Evolutionary conservation across 106 monocot species (phyloP), one percentile per base, ranked within the genome.

Genomic region (Allium fistulosum): DNA sequence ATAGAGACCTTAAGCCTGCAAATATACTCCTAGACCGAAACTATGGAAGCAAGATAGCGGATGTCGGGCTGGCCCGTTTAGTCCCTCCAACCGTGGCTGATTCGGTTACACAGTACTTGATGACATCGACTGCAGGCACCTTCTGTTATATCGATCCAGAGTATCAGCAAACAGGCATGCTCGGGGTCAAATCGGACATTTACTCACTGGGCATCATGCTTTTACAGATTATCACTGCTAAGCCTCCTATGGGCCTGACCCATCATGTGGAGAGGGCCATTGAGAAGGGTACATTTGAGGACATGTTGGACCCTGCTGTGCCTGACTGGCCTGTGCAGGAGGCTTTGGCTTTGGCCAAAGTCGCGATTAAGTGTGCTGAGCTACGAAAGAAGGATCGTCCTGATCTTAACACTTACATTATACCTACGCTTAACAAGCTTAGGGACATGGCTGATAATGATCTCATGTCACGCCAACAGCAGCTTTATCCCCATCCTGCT

Each of bases 71-170:
- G 1, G 85, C 85, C 8, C 85, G 85, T 27, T 71, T 89, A 8
- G 74, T 89, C 15, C 88, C 88, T 16, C 76, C 84, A 7, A 61
- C 69, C 0, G 79, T 84, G 12, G 84, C 84, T 16, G 71, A 88
- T 62, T 62, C 15, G 9, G 84, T 84, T 47, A 88, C 88, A 10
- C 88, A 88, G 69, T 84, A 79, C 48, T 71, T 75, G 28, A 73
- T 84, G 79, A 88, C 88, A 14, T 84, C 88, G 14, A 70, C 88
- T 0, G 88, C 88, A 3, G 88, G 88, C 8, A 88, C 84, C 14
- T 84, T 88, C 84, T 84, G 82, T 61, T 88, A 88, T 69, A 88
- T 82, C 45, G 88, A 88, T n/a, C 88, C 88, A 0, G 88, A 88
- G 67, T 88, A 88, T 59, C 88, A 88, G 69, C 79, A 84, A 49